phyloP scores from a whole-genome alignment of 202 grass and related monocot species.

The Musa balbisiana region DNA sequence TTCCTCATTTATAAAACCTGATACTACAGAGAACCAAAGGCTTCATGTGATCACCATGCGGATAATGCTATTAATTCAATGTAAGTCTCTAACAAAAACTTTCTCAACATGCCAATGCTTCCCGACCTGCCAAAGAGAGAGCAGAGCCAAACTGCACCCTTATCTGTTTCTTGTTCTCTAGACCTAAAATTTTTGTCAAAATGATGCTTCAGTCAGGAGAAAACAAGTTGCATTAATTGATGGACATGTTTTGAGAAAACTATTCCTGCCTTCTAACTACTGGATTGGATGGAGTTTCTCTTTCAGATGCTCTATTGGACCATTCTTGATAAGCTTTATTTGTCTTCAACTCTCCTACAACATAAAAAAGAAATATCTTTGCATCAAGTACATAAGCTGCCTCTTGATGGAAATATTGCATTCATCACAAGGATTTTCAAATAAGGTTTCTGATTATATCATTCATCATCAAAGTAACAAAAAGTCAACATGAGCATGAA shows the following conservation, averaged over 20 bases:
- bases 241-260: neutral
- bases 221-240: neutral
- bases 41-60: no score
- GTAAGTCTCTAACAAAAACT: neutral
- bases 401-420: neutral
- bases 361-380: neutral
- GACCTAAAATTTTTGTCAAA: constrained; percentile 28
- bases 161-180: constrained; percentile 48
- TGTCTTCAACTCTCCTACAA: constrained; percentile 65
- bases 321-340: constrained; percentile 75
- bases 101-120: constrained; percentile 6
- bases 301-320: constrained; percentile 70
- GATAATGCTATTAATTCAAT: no score
- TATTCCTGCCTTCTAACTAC: constrained; percentile 68
- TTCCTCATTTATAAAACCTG: no score
- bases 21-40: no score
- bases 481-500: no score
- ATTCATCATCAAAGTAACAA: no score
- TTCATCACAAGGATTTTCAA: neutral
- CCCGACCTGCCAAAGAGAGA: constrained; percentile 11
- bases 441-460: neutral
- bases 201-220: neutral
- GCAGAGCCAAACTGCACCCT: constrained; percentile 26
- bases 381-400: neutral
- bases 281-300: constrained; percentile 71